Evolutionary conservation across 1,139 yeast species (phyloP).

Genomic region (Geotrichum reessii): DNA sequence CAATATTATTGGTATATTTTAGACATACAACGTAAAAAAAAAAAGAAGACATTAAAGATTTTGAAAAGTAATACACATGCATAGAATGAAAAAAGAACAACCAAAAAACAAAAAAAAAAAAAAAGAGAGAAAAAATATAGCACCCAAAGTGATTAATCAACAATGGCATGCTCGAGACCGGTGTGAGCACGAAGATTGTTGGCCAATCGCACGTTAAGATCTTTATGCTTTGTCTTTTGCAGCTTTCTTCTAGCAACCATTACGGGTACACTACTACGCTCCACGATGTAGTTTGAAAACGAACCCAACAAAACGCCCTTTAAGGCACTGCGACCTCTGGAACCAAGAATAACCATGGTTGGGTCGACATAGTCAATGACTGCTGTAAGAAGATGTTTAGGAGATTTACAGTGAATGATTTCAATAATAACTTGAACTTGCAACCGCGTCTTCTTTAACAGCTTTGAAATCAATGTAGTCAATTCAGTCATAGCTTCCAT

Average conservation of each 20-base stretch:
- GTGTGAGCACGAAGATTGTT: constrained; percentile 34
- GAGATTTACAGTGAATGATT: constrained; percentile 78
- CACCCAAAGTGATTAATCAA: constrained; percentile 22
- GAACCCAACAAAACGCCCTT: constrained; percentile 75
- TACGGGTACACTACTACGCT: constrained; percentile 77
- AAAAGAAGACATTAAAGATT: too few relatives aligned
- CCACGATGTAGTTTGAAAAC: constrained; percentile 68
- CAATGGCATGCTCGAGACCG: constrained; percentile 27
- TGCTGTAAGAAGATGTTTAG: constrained; percentile 78
- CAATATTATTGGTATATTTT: too few relatives aligned
- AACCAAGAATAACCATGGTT: constrained; percentile 74
- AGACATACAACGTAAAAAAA: too few relatives aligned
- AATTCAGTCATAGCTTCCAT: constrained; percentile 56
- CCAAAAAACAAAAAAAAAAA: neutral
- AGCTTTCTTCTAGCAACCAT: constrained; percentile 84
- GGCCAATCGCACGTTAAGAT: constrained; percentile 38
- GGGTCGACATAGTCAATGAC: constrained; percentile 80
- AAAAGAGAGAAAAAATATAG: neutral
- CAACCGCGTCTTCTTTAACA: constrained; percentile 63
- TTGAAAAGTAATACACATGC: neutral
- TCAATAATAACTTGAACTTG: constrained; percentile 74
- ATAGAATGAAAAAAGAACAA: neutral
- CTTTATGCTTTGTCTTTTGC: constrained; percentile 63
- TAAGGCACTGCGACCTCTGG: constrained; percentile 68
- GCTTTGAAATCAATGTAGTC: constrained; percentile 52